Evolutionary conservation across 306 rosid species (phyloP).

Genomic region (Quercus engelmannii): DNA sequence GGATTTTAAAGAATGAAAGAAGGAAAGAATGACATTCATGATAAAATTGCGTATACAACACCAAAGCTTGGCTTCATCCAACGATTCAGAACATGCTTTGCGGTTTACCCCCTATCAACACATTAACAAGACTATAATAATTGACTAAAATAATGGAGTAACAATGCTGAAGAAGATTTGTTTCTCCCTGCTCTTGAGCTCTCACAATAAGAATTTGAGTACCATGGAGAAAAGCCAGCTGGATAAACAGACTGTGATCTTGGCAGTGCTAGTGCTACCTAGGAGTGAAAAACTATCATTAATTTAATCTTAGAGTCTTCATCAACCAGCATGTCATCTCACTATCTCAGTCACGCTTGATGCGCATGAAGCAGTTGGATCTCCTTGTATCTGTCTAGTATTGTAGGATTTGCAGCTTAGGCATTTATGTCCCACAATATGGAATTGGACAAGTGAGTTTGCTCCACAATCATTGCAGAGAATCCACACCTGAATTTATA

Average conservation of each 20-base stretch:
- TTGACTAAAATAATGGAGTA: background rate
- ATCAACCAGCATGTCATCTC: slow-evolving; percentile 9
- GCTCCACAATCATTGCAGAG: slow-evolving; percentile 75
- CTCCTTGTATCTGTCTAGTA: slow-evolving; percentile 55
- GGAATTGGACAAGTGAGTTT: slow-evolving; percentile 52
- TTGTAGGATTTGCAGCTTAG: slow-evolving; percentile 62
- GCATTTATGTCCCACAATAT: slow-evolving; percentile 63
- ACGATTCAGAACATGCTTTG: slow-evolving; percentile 11
- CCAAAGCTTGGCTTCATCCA: background rate
- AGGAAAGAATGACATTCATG: slow-evolving; percentile 12
- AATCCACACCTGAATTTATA: slow-evolving; percentile 60
- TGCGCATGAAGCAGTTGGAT: slow-evolving; percentile 32
- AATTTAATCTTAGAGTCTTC: background rate
- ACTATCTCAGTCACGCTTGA: slow-evolving; percentile 38
- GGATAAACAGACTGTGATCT: too few species aligned
- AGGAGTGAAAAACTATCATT: too few species aligned
- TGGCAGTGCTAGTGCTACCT: too few species aligned
- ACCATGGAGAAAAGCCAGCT: too few species aligned
- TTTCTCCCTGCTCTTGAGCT: background rate
- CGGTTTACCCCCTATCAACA: background rate
- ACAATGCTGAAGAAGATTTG: background rate
- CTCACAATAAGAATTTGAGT: background rate
- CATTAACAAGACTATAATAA: slow-evolving; percentile 3
- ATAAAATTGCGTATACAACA: slow-evolving; percentile 3
- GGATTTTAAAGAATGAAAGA: background rate